Evolutionary conservation across 352 stramenopile species (phyloP), one percentile per base, ranked within the genome.

Genomic region (Blastocystis sp.): DNA sequence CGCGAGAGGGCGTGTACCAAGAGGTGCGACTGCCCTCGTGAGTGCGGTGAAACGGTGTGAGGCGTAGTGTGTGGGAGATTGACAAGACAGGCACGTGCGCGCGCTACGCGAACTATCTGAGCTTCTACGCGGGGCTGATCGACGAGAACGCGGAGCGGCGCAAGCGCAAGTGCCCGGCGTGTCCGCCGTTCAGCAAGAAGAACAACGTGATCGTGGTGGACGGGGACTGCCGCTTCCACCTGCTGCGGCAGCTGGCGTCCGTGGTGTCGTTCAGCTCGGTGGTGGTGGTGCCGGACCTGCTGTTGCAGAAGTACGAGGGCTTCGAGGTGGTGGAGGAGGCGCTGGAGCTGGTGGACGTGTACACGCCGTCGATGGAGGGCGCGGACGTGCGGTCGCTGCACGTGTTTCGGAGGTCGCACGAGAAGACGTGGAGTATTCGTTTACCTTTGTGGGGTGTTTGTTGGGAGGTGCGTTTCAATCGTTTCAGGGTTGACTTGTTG

Each of bases 201-300:
- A 45, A 74, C 2, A 74, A 74, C 40, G 23, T 34, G n/a, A 43
- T 74, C 40, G 64, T 74, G n/a, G 64, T 74, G 64, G 64, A 74
- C 64, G 64, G 64, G 11, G 64, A 74, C 17, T 74, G 64, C 21
- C 21, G 64, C 7, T 74, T 74, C 21, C 64, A 74, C 40, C 23
- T 74, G 23, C 40, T 74, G 11, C 21, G 64, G 21, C 23, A 74
- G 40, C 64, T 74, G 28, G 40, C 64, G 28, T 34, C 17, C 10
- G 19, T 74, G 21, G 64, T 45, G 7, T 74, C 64, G 28, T 74
- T 74, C 21, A 74, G 64, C 40, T 74, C 64, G 7, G 17, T 74
- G 28, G 21, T 74, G 23, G 43, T 74, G 7, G 64, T 74, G 64
- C 64, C 64, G 28, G 64, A 74, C 41, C 34, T 74, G 28, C 34